phyloP scores from a whole-genome alignment of 306 rosid species.

The Alnus rubra region DNA sequence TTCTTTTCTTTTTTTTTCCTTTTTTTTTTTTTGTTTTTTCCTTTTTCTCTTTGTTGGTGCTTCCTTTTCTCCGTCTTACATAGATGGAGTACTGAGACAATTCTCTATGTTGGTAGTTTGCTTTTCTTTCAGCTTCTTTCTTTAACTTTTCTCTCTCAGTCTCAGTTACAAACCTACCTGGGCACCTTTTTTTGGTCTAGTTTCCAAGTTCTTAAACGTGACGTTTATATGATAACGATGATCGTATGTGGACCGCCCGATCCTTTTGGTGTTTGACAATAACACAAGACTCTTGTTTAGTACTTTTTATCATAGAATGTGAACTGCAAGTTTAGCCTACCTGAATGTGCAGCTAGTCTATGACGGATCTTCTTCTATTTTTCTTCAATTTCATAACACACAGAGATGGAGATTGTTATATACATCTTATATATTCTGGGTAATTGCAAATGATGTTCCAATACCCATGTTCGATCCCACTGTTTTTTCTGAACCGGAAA shows the following conservation, averaged over 20 bases:
- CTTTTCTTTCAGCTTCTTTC: constrained; percentile 38
- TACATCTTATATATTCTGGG: constrained; percentile 16
- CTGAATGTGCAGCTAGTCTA: constrained; percentile 20
- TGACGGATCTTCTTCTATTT: constrained; percentile 10
- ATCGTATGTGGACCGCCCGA: constrained; percentile 19
- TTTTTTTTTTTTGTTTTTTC: background rate
- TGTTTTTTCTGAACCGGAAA: constrained; percentile 49
- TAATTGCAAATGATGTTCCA: constrained; percentile 39
- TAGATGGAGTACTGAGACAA: constrained; percentile 58
- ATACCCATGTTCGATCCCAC: constrained; percentile 49
- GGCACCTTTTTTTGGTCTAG: constrained; percentile 33
- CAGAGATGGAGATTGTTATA: constrained; percentile 6
- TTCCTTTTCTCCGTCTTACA: constrained; percentile 44
- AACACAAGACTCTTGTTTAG: background rate
- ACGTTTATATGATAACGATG: constrained; percentile 17
- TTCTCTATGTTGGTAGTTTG: constrained; percentile 59
- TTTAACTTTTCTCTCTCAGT: constrained; percentile 34
- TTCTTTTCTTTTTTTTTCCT: too few relatives aligned
- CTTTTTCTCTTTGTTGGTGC: constrained; percentile 34
- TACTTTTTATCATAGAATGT: background rate
- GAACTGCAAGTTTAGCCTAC: constrained; percentile 22
- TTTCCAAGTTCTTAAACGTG: constrained; percentile 16
- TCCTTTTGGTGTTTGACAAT: background rate
- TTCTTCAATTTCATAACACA: constrained; percentile 30
- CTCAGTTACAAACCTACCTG: constrained; percentile 36